Percentiles rank a stretch among this genome's conserved stretches.
These are phyloP conservation scores for Cyberlindnera maclurae DNA, from an alignment of 805 yeast species.

Conservation along the genomic window DNA sequence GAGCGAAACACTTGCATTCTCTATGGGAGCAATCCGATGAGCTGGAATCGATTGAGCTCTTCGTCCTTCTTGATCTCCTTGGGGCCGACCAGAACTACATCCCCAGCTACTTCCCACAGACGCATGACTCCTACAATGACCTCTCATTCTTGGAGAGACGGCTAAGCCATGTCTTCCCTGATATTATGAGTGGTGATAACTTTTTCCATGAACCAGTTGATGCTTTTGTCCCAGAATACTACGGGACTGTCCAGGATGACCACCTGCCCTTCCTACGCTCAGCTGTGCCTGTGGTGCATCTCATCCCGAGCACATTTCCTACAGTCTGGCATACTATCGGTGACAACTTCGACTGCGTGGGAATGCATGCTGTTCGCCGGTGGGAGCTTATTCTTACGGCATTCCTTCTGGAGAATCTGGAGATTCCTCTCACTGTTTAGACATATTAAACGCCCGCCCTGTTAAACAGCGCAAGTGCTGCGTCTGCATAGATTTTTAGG, in stretches of 20 bases:
- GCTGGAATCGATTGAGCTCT: slow-evolving; percentile 32
- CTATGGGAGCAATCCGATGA: slow-evolving; percentile 26
- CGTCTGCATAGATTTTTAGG: no score
- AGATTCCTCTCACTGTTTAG: slow-evolving; percentile 1
- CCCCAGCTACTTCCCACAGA: slow-evolving; percentile 37
- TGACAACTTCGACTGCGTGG: slow-evolving; percentile 39
- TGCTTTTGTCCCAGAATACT: slow-evolving; percentile 8
- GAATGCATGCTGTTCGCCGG: slow-evolving; percentile 32
- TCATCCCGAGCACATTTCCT: slow-evolving; percentile 49
- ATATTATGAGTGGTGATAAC: not conserved
- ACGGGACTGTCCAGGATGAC: slow-evolving; percentile 37
- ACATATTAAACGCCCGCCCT: no score
- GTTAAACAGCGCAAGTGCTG: no score
- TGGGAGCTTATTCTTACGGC: slow-evolving; percentile 39
- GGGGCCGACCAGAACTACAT: slow-evolving; percentile 31
- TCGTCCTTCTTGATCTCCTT: slow-evolving; percentile 44
- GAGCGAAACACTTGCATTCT: slow-evolving; percentile 43
- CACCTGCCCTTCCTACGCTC: slow-evolving; percentile 43
- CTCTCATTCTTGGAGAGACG: slow-evolving; percentile 31
- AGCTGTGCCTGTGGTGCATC: slow-evolving; percentile 43
- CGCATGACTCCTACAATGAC: slow-evolving; percentile 31
- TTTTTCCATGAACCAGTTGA: slow-evolving; percentile 15
- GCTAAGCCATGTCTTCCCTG: slow-evolving; percentile 8
- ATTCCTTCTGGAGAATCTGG: slow-evolving; percentile 30
- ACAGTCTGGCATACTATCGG: slow-evolving; percentile 42